phyloP scores from a whole-genome alignment of 257 asterid species.

The Solanum pennellii region DNA sequence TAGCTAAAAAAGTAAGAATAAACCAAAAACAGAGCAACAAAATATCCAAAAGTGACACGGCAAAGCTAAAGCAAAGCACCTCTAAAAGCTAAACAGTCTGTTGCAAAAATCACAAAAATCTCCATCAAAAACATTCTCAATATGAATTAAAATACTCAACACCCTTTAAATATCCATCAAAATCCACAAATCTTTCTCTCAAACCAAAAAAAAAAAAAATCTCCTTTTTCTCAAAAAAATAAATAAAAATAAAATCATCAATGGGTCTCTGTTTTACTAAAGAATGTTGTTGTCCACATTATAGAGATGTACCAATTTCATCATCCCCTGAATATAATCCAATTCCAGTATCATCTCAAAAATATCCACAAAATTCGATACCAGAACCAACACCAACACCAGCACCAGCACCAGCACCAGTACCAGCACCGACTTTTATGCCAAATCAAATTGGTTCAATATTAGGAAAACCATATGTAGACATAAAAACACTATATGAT shows the following conservation, averaged over 20 bases:
- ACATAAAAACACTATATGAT: conserved; percentile 15
- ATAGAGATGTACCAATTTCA: conserved; percentile 45
- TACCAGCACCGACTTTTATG: background rate
- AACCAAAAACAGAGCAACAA: conserved; percentile 4
- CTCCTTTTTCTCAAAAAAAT: background rate
- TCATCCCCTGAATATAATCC: conserved; percentile 18
- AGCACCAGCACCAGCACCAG: background rate
- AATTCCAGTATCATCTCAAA: background rate
- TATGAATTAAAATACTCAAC: background rate
- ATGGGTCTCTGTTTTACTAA: conserved; percentile 5
- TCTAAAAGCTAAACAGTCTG: conserved; percentile 18
- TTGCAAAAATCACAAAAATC: background rate
- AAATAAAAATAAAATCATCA: background rate
- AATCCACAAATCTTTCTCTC: background rate
- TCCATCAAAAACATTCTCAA: background rate
- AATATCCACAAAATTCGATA: conserved; percentile 1
- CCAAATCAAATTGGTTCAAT: conserved; percentile 6
- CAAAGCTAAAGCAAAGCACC: conserved; percentile 60
- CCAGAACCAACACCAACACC: background rate
- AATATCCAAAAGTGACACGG: background rate
- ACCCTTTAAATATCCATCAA: background rate
- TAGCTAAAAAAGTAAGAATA: background rate
- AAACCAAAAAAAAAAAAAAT: background rate
- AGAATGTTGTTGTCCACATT: conserved; percentile 52
- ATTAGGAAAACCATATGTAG: conserved; percentile 15